phyloP scores from a whole-genome alignment of 257 asterid genomes.

The Salvia hispanica region DNA sequence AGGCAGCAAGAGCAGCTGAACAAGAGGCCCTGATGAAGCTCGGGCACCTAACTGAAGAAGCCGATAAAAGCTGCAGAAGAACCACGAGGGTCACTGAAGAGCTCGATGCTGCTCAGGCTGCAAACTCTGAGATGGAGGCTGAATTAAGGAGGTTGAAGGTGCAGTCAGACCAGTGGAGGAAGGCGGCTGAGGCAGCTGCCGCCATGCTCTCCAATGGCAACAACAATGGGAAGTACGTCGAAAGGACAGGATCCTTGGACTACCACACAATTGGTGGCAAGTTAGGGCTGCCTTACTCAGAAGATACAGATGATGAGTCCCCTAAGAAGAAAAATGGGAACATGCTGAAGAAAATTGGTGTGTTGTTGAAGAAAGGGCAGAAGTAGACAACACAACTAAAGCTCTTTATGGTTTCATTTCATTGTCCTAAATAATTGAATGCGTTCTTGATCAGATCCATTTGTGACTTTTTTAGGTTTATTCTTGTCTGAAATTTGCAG shows the following conservation, averaged over 20 bases:
- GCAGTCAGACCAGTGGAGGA: conserved; percentile 96
- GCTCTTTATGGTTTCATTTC: conserved; percentile 26
- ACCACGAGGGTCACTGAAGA: conserved; percentile 55
- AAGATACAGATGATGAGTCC: conserved; percentile 70
- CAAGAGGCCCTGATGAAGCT: conserved; percentile 66
- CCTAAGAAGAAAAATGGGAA: conserved; percentile 79
- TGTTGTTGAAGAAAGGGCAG: conserved; percentile 78
- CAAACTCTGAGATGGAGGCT: conserved; percentile 68
- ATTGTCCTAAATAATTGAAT: conserved; percentile 27
- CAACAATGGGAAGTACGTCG: conserved; percentile 56
- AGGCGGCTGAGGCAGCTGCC: conserved; percentile 94
- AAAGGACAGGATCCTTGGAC: conserved; percentile 60
- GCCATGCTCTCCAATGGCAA: conserved; percentile 71
- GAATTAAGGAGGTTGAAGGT: conserved; percentile 79
- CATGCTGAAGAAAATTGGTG: conserved; percentile 82
- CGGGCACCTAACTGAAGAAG: conserved; percentile 64
- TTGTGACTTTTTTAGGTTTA: conserved; percentile 22
- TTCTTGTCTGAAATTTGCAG: conserved; percentile 4
- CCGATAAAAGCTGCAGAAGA: conserved; percentile 60
- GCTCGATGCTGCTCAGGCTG: conserved; percentile 78
- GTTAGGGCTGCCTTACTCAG: conserved; percentile 53
- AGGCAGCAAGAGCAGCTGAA: conserved; percentile 62
- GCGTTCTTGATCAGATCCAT: conserved; percentile 15
- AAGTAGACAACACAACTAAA: conserved; percentile 38
- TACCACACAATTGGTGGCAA: conserved; percentile 70